These are phyloP conservation scores for Aspergillus alliaceus DNA, from an alignment of 2,329 filamentous ascomycete species.

Conservation along the genomic window DNA sequence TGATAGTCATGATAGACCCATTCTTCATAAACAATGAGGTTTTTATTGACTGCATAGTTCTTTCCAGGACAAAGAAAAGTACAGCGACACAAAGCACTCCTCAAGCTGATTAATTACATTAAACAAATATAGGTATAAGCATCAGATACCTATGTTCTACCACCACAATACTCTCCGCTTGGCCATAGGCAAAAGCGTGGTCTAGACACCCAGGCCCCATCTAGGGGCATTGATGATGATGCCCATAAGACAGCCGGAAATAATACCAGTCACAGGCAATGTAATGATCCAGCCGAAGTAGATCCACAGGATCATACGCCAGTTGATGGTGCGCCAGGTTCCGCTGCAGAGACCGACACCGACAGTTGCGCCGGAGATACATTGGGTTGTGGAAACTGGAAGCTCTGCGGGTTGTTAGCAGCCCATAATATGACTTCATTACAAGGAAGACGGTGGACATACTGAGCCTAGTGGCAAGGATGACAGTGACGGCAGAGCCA, in stretches of 20 bases:
- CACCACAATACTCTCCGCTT: too few species aligned
- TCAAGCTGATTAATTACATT: too few species aligned
- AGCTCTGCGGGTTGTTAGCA: constrained; percentile 8
- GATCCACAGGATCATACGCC: constrained; percentile 22
- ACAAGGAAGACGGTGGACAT: not conserved
- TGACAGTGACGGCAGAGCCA: constrained; percentile 18
- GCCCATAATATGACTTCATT: rapidly evolving
- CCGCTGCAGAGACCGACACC: constrained; percentile 21
- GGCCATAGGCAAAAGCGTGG: too few species aligned
- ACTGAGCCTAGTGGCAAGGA: constrained; percentile 18
- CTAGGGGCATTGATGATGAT: constrained; percentile 20
- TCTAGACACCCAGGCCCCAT: constrained; percentile 11
- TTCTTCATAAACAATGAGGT: too few species aligned
- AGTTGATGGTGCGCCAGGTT: constrained; percentile 21
- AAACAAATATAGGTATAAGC: too few species aligned
- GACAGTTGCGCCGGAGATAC: constrained; percentile 20
- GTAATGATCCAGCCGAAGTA: constrained; percentile 22
- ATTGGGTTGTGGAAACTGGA: constrained; percentile 20
- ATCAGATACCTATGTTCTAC: too few species aligned
- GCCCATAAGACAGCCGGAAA: constrained; percentile 16
- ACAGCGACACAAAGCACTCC: too few species aligned
- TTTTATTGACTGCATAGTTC: too few species aligned
- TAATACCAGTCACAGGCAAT: constrained; percentile 15
- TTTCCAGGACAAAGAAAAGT: too few species aligned
- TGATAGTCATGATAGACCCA: too few species aligned